These are phyloP conservation scores for Hortaea sp. DNA, from an alignment of 2,329 filamentous ascomycete species.

Conservation along the genomic window DNA sequence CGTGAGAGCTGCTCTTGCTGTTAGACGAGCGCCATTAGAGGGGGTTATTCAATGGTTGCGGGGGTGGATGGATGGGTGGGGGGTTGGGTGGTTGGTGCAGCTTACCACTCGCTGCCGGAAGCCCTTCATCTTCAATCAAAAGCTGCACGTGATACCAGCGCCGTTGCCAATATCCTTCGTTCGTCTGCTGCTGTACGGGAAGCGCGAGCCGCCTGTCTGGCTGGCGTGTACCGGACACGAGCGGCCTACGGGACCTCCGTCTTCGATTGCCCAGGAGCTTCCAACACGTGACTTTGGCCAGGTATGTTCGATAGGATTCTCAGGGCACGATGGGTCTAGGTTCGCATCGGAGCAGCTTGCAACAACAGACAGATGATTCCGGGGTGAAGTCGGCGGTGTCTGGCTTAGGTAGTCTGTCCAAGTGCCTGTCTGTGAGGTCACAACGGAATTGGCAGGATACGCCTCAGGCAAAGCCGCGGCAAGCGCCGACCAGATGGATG, in stretches of 20 bases:
- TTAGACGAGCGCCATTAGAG: conserved; percentile 20
- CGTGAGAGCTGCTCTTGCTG: conserved; percentile 80
- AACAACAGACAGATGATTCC: too few relatives aligned
- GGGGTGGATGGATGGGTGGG: conserved; percentile 13
- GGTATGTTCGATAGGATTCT: too few relatives aligned
- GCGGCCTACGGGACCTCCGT: neutral
- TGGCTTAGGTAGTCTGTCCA: too few relatives aligned
- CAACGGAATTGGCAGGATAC: too few relatives aligned
- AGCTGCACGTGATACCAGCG: neutral
- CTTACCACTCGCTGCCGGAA: conserved; percentile 93
- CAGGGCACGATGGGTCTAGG: too few relatives aligned
- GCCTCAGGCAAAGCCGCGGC: too few relatives aligned
- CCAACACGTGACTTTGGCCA: too few relatives aligned
- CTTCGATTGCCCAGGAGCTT: neutral
- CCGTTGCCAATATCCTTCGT: neutral
- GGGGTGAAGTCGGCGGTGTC: too few relatives aligned
- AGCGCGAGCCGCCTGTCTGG: neutral
- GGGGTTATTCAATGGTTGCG: conserved; percentile 12
- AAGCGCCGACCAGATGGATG: too few relatives aligned
- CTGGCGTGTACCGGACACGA: neutral
- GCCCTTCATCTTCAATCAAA: conserved; percentile 65
- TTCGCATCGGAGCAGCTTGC: too few relatives aligned
- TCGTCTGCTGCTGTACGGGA: conserved; percentile 3
- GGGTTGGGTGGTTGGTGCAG: conserved; percentile 30
- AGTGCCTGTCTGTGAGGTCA: too few relatives aligned